Conservation (phyloP, 2,329 filamentous ascomycete species). For the Cordyceps cicadae region DNA sequence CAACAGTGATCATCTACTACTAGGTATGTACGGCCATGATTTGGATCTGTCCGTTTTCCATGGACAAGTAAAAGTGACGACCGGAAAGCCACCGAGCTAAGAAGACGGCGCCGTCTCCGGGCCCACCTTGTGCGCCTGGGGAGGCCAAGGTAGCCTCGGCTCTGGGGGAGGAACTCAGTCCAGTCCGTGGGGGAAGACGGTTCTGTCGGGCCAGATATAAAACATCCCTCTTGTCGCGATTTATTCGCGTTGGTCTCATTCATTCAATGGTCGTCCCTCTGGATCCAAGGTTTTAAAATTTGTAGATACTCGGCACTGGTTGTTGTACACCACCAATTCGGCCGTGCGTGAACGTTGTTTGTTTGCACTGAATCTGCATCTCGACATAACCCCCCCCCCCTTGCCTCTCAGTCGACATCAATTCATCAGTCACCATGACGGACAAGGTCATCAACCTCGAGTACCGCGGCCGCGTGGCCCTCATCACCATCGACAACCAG, state of each 20-base stretch:
- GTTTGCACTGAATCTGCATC: background rate
- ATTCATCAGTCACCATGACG: background rate
- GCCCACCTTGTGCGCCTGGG: background rate
- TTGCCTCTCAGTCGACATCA: too few species aligned
- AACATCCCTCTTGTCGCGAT: too few species aligned
- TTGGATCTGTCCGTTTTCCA: background rate
- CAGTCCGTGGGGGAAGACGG: background rate
- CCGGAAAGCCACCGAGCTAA: background rate
- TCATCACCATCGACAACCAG: slow-evolving; percentile 78
- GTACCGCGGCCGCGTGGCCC: slow-evolving; percentile 41
- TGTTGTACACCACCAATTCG: background rate
- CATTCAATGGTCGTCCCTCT: background rate
- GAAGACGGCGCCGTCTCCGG: background rate
- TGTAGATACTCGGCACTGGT: too few species aligned
- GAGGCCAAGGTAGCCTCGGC: background rate
- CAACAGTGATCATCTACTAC: background rate
- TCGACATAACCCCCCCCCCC: background rate
- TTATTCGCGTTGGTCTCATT: background rate
- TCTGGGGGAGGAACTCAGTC: slow-evolving; percentile 1
- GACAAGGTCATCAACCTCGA: slow-evolving; percentile 27
- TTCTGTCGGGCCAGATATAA: too few species aligned
- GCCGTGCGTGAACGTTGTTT: background rate
- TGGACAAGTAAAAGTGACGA: background rate
- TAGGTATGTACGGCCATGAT: background rate
- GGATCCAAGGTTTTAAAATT: background rate